These are phyloP conservation scores for Yamadazyma songkhlaensis DNA, from an alignment of 1,139 yeast genomes.

Conservation along the genomic window DNA sequence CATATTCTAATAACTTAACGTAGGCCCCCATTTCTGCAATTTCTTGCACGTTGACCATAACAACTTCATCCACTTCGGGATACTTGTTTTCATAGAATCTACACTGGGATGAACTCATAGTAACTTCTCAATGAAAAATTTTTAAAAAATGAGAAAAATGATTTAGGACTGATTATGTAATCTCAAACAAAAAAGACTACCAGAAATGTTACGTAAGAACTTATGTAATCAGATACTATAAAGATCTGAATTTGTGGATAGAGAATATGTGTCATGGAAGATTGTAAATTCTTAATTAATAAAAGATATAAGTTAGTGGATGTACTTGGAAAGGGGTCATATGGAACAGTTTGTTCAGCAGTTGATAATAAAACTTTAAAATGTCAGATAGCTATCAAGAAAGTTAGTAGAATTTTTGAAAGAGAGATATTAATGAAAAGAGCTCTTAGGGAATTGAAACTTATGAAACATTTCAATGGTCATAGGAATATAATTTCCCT, in stretches of 20 bases:
- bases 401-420: slow-evolving; percentile 64
- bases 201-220: not conserved
- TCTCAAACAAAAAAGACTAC: too few relatives aligned
- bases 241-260: not conserved
- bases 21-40: slow-evolving; percentile 98
- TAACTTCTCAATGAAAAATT: slow-evolving; percentile 6
- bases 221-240: slow-evolving; percentile 1
- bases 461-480: slow-evolving; percentile 78
- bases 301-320: slow-evolving; percentile 60
- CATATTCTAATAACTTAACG: slow-evolving; percentile 92
- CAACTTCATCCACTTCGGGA: slow-evolving; percentile 98
- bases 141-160: slow-evolving; percentile 1
- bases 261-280: not conserved
- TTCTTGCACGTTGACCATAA: slow-evolving; percentile 97
- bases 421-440: slow-evolving; percentile 65
- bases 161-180: not conserved
- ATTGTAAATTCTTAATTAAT: slow-evolving; percentile 52
- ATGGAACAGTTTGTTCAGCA: slow-evolving; percentile 87
- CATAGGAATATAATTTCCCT: slow-evolving; percentile 75
- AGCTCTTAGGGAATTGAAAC: slow-evolving; percentile 74
- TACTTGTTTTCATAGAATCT: slow-evolving; percentile 97
- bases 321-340: slow-evolving; percentile 82
- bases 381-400: slow-evolving; percentile 64
- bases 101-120: slow-evolving; percentile 85
- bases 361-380: slow-evolving; percentile 42